A percentile compares a stretch with the other conserved stretches of the same genome.
phyloP scores from a whole-genome alignment of 352 stramenopile genomes.

The Pythium guiyangense region DNA sequence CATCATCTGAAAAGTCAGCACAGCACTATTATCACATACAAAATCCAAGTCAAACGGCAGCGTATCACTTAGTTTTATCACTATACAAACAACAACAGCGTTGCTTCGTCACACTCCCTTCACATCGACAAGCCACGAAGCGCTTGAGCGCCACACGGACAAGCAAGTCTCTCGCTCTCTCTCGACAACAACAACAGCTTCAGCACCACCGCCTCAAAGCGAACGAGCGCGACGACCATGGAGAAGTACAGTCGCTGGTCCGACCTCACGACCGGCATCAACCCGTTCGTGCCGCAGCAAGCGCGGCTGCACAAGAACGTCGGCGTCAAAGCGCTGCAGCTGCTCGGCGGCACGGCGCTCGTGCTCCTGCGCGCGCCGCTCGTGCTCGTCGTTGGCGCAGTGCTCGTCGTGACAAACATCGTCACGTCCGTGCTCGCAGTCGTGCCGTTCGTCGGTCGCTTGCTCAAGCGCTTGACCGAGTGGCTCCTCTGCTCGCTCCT shows the following conservation, averaged over 20 bases:
- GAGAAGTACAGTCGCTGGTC: constrained; percentile 87
- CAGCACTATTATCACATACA: background rate
- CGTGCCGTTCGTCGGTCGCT: constrained; percentile 58
- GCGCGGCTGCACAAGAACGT: constrained; percentile 44
- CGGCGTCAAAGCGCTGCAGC: constrained; percentile 33
- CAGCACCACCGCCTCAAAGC: too few species aligned
- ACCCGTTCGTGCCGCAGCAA: constrained; percentile 82
- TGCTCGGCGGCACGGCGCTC: constrained; percentile 38
- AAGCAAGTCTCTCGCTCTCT: background rate
- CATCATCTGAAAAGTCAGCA: too few species aligned
- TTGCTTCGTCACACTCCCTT: background rate
- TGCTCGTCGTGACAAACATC: constrained; percentile 44
- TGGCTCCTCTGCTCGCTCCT: constrained; percentile 71
- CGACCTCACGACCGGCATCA: constrained; percentile 82
- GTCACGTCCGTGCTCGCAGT: constrained; percentile 50
- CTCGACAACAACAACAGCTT: background rate
- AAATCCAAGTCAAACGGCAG: background rate
- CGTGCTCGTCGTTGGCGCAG: constrained; percentile 28
- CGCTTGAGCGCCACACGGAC: background rate
- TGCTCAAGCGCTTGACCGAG: constrained; percentile 65
- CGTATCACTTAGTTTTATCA: too few species aligned
- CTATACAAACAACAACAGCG: too few species aligned
- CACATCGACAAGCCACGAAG: background rate
- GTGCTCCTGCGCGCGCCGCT: constrained; percentile 51
- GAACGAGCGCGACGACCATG: constrained; percentile 25